Base-by-base conservation (phyloP, 2,329 filamentous ascomycete genomes). In the Botrytis pseudocinerea region DNA sequence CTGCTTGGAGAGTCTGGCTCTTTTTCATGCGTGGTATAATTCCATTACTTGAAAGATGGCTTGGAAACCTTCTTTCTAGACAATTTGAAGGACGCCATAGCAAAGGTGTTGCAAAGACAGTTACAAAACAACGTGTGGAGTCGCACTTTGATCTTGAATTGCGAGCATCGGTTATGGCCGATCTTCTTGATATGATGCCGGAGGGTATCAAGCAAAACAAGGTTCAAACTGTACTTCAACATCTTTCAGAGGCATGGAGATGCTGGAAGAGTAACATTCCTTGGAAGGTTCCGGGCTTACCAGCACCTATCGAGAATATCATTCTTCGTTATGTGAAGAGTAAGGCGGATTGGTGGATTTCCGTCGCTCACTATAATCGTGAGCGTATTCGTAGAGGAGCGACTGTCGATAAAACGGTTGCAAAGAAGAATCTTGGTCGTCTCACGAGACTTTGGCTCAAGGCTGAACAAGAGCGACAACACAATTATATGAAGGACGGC, bases 211-310 rank as follows among this genome's bases (percentile, higher is more conserved):
- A 98, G 83, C 96, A 99, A 82, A 99, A 96, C 85, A 99, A 99
- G 85, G 94, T 99, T 82, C 97, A 99, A 83, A 97, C 95, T 1
- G 95, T 99, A 62, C 85, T 99, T 71, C 96, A 98, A 80, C 97
- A 99, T 87, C 85, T 99, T 60, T 98, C 95, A 0, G 96, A 99
- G 85, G 96, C 96, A 22, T 99, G 96, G 96, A 90, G 96, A 84
- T 99, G 96, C 85, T 99, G 96, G 96, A 99, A 99, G 91, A 98
- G 95, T 84, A 99, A 99, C 80, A 99, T 99, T 78, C 96, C 96
- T 0, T 99, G 96, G 96, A 99, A 99, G 85, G 96, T 99, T 4
- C 96, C 96, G 69, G 97, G 96, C 54, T 84, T 99, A 74, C 96
- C 96, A 59, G 97, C 97, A 22, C 95, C 96, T 0, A 98, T 99